These are phyloP conservation scores for Colletotrichum sp. DNA, from an alignment of 2,329 filamentous ascomycete genomes.

Conservation along the genomic window DNA sequence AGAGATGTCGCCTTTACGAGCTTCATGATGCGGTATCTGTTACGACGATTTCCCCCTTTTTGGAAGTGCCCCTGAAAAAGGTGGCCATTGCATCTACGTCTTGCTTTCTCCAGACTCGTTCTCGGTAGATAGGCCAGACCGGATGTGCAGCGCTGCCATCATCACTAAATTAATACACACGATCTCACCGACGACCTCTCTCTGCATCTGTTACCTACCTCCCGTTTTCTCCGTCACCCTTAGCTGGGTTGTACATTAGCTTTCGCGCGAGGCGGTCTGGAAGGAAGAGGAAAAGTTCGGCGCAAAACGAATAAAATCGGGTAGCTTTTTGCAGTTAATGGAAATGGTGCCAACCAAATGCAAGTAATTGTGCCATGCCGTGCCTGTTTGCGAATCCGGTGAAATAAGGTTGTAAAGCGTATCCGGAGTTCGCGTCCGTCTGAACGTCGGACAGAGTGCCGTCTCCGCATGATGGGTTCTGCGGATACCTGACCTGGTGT, in stretches of 20 bases:
- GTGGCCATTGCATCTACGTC: slow-evolving; percentile 20
- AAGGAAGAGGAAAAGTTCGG: slow-evolving; percentile 36
- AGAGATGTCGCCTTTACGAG: slow-evolving; percentile 13
- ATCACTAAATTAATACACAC: slow-evolving; percentile 27
- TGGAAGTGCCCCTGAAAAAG: slow-evolving; percentile 20
- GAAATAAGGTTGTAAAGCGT: not conserved
- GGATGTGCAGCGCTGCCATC: slow-evolving; percentile 20
- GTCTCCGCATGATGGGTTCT: not conserved
- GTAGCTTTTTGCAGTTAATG: slow-evolving; percentile 29
- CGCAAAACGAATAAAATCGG: slow-evolving; percentile 36
- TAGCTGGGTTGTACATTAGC: slow-evolving; percentile 42
- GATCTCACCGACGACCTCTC: slow-evolving; percentile 25
- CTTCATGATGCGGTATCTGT: slow-evolving; percentile 23
- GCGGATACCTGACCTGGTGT: not conserved
- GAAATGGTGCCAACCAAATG: not conserved
- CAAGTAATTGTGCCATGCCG: not conserved
- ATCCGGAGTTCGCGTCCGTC: not conserved
- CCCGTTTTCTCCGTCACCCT: slow-evolving; percentile 34
- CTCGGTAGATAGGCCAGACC: slow-evolving; percentile 20
- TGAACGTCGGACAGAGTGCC: not conserved
- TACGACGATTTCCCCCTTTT: slow-evolving; percentile 24
- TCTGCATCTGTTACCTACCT: slow-evolving; percentile 37
- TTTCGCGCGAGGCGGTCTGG: slow-evolving; percentile 33
- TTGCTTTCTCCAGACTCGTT: slow-evolving; percentile 19
- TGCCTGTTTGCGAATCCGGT: not conserved